Evolutionary conservation across 2,329 filamentous ascomycete species (phyloP).

Genomic region (Paecilomyces formosus): DNA sequence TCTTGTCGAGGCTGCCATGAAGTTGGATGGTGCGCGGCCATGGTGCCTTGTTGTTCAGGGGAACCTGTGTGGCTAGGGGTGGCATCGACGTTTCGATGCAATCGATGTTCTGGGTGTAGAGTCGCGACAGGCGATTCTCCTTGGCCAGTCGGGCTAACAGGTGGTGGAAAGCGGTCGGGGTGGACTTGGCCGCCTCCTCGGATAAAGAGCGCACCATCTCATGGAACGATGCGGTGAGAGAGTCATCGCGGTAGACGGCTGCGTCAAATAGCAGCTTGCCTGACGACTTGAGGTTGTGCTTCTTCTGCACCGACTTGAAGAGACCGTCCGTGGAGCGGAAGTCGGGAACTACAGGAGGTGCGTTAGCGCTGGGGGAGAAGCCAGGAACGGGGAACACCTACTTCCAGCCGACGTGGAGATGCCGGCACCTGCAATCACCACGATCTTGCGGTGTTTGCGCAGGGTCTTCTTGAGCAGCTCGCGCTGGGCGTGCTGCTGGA

Average conservation of each 20-base stretch:
- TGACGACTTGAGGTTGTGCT: slow-evolving; percentile 86
- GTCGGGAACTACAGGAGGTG: slow-evolving; percentile 64
- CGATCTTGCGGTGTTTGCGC: slow-evolving; percentile 88
- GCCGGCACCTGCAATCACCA: slow-evolving; percentile 90
- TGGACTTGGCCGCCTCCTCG: slow-evolving; percentile 65
- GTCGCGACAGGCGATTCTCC: slow-evolving; percentile 76
- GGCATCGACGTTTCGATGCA: slow-evolving; percentile 80
- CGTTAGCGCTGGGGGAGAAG: slow-evolving; percentile 7
- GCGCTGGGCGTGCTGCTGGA: slow-evolving; percentile 54
- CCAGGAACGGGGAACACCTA: slow-evolving; percentile 41
- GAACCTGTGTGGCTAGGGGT: slow-evolving; percentile 72
- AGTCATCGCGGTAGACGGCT: slow-evolving; percentile 89
- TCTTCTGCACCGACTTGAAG: slow-evolving; percentile 74
- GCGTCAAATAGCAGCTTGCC: slow-evolving; percentile 96
- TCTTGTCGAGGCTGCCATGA: slow-evolving; percentile 87
- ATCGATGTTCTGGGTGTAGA: slow-evolving; percentile 97
- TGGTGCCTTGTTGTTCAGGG: slow-evolving; percentile 73
- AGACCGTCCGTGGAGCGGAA: slow-evolving; percentile 88
- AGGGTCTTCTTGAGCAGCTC: slow-evolving; percentile 66
- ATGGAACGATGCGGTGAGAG: slow-evolving; percentile 84
- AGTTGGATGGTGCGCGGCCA: slow-evolving; percentile 93
- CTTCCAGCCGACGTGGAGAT: slow-evolving; percentile 95
- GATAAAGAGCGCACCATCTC: slow-evolving; percentile 91
- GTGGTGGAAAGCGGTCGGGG: slow-evolving; percentile 86
- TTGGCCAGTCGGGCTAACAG: slow-evolving; percentile 82